These are phyloP conservation scores for Pleurotus tuber-regium DNA, from an alignment of 768 basidiomycete species.

Conservation along the genomic window DNA sequence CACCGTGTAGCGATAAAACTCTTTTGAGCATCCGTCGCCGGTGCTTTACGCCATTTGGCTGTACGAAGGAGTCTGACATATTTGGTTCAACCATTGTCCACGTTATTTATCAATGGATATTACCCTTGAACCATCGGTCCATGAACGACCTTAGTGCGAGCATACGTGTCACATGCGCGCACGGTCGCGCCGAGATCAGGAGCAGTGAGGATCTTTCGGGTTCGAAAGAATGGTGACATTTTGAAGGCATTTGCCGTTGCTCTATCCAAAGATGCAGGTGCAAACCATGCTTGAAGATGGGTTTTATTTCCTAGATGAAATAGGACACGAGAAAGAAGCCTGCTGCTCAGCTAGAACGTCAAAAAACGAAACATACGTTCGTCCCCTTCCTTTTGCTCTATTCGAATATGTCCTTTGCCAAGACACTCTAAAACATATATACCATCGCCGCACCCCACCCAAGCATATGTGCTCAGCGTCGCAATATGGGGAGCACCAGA, in stretches of 20 bases:
- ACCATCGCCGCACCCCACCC: slow-evolving; percentile 78
- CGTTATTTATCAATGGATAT: not conserved
- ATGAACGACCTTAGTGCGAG: slow-evolving; percentile 48
- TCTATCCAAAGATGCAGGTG: slow-evolving; percentile 46
- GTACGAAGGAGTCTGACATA: slow-evolving; percentile 51
- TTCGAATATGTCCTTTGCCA: slow-evolving; percentile 64
- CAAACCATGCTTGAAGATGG: slow-evolving; percentile 51
- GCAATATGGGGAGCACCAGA: slow-evolving; percentile 55
- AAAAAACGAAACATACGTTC: slow-evolving; percentile 25
- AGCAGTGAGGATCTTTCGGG: slow-evolving; percentile 53
- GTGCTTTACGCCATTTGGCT: slow-evolving; percentile 62
- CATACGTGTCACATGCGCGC: slow-evolving; percentile 70
- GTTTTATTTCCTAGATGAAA: slow-evolving; percentile 24
- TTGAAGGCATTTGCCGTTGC: slow-evolving; percentile 41
- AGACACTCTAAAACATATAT: slow-evolving; percentile 74
- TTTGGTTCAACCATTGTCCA: not conserved
- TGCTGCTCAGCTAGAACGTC: not conserved
- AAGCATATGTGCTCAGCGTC: slow-evolving; percentile 57
- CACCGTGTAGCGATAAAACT: slow-evolving; percentile 53
- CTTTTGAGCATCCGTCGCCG: slow-evolving; percentile 64
- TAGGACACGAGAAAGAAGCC: not conserved
- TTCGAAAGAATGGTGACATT: slow-evolving; percentile 52
- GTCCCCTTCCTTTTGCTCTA: slow-evolving; percentile 43
- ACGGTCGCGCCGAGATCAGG: slow-evolving; percentile 57
- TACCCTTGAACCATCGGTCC: slow-evolving; percentile 53